phyloP scores from a whole-genome alignment of 2,329 filamentous ascomycete species.

The Pseudocercospora musae region DNA sequence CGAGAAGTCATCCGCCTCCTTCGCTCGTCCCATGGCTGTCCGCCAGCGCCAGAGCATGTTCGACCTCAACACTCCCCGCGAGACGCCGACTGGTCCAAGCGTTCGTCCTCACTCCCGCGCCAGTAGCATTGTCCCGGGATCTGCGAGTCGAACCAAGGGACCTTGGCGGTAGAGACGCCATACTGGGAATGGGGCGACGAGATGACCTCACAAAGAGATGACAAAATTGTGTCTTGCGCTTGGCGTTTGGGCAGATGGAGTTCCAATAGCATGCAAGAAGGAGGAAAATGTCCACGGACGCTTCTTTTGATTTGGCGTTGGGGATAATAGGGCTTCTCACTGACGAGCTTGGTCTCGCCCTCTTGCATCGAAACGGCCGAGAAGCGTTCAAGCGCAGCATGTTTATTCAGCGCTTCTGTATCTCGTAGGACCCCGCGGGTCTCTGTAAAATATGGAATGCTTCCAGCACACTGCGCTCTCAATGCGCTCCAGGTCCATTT shows the following conservation, averaged over 20 bases:
- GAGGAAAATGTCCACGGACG: background rate
- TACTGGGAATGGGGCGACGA: background rate
- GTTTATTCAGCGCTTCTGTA: background rate
- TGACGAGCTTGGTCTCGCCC: background rate
- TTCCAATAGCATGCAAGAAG: background rate
- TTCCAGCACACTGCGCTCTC: too few species aligned
- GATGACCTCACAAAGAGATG: background rate
- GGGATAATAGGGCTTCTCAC: background rate
- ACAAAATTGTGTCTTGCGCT: background rate
- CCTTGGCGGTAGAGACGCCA: slow-evolving; percentile 10
- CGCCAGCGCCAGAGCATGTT: slow-evolving; percentile 21
- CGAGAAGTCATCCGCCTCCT: slow-evolving; percentile 44
- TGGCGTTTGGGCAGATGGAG: background rate
- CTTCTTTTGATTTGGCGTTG: background rate
- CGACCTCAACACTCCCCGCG: slow-evolving; percentile 16
- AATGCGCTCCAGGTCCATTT: too few species aligned
- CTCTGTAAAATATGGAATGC: background rate
- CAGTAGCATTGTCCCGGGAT: slow-evolving; percentile 14
- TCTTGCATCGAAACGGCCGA: background rate
- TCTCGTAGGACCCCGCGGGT: background rate
- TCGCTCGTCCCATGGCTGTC: slow-evolving; percentile 10
- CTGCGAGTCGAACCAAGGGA: slow-evolving; percentile 8
- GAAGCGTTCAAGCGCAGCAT: background rate
- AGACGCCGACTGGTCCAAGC: slow-evolving; percentile 9
- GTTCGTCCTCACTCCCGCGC: slow-evolving; percentile 12